These are phyloP conservation scores for Thermothielavioides terrestris DNA, from an alignment of 495 filamentous ascomycete species.

Conservation along the genomic window DNA sequence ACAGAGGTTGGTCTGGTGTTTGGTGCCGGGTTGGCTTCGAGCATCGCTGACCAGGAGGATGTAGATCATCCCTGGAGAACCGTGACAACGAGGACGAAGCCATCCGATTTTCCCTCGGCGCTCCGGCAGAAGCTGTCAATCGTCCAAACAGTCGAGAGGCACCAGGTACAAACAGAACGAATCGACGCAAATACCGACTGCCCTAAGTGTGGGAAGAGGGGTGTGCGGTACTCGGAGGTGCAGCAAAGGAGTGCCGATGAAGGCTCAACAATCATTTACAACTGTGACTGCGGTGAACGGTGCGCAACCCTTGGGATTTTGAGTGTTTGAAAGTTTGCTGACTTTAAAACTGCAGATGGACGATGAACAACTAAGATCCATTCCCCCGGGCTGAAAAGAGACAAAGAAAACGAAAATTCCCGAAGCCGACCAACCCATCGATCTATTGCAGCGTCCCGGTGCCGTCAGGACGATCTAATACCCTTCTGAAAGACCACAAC, in stretches of 20 bases:
- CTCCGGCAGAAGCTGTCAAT: constrained; percentile 76
- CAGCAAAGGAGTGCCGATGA: constrained; percentile 92
- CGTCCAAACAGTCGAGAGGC: constrained; percentile 70
- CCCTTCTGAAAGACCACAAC: constrained; percentile 16
- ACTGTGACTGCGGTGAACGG: constrained; percentile 78
- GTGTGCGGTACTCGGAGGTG: constrained; percentile 76
- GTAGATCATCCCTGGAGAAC: constrained; percentile 73
- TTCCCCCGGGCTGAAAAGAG: too few relatives aligned
- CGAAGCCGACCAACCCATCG: constrained; percentile 2
- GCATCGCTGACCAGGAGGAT: background rate
- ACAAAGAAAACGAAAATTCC: background rate
- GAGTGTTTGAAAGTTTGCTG: constrained; percentile 15
- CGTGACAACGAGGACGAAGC: constrained; percentile 74
- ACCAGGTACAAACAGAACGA: constrained; percentile 70
- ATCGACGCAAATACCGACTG: constrained; percentile 61
- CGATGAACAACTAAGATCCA: constrained; percentile 24
- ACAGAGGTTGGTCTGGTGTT: constrained; percentile 54
- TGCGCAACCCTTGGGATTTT: constrained; percentile 46
- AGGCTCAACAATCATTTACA: constrained; percentile 84
- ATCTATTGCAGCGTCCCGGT: constrained; percentile 1
- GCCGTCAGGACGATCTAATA: constrained; percentile 2
- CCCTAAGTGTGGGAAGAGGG: constrained; percentile 66
- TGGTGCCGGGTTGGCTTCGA: background rate
- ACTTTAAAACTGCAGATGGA: constrained; percentile 37
- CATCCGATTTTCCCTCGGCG: constrained; percentile 77